phyloP scores from a whole-genome alignment of 73 alveolate species.

The Paramecium bursaria region DNA sequence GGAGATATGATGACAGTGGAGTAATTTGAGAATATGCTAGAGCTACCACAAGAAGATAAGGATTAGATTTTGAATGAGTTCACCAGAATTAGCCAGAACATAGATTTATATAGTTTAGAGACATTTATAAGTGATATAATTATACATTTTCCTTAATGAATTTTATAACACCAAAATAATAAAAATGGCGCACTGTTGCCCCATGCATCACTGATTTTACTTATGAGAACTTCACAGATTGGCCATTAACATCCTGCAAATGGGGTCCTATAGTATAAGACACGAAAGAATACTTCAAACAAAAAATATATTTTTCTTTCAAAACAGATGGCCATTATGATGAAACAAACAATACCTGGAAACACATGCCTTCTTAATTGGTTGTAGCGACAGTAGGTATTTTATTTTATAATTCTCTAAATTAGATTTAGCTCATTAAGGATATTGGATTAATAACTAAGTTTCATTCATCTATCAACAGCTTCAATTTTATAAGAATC shows the following conservation, averaged over 20 bases:
- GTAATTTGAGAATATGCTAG: no score
- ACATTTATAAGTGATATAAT: no score
- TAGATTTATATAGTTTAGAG: no score
- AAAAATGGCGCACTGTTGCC: conserved; percentile 40
- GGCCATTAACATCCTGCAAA: conserved; percentile 69
- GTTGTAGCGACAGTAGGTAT: conserved; percentile 69
- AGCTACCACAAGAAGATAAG: no score
- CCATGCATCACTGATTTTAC: conserved; percentile 58
- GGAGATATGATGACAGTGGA: no score
- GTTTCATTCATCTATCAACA: conserved; percentile 26
- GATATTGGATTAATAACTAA: conserved; percentile 37
- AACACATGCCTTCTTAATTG: conserved; percentile 55
- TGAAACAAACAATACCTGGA: conserved; percentile 60
- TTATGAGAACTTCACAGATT: conserved; percentile 62
- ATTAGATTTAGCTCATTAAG: conserved; percentile 23
- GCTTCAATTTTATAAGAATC: conserved; percentile 50
- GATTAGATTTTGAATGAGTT: no score
- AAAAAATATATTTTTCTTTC: conserved; percentile 66
- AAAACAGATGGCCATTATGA: conserved; percentile 69
- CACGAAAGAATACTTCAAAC: conserved; percentile 49
- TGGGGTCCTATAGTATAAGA: conserved; percentile 66
- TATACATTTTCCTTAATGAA: no score
- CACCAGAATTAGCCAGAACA: no score
- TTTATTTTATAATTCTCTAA: not conserved
- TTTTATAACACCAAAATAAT: conserved; percentile 49